A percentile compares a stretch with the other conserved stretches of the same genome.
These are phyloP conservation scores for Xylaria polymorpha DNA, from an alignment of 2,329 filamentous ascomycete species.

Conservation along the genomic window DNA sequence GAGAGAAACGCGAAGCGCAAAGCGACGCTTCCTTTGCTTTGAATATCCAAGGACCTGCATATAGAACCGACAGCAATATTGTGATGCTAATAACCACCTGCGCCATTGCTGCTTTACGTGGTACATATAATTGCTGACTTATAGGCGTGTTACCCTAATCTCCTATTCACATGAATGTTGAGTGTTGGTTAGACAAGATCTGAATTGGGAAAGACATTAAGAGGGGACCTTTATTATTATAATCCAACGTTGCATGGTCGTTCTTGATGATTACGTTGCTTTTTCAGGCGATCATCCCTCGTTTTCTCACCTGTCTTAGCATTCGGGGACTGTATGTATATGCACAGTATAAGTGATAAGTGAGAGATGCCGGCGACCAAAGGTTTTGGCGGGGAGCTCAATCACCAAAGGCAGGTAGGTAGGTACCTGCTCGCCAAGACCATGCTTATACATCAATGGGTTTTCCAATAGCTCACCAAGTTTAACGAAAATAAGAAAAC, in stretches of 20 bases:
- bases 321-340: neutral
- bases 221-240: neutral
- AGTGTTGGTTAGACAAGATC: neutral
- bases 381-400: neutral
- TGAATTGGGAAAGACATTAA: neutral
- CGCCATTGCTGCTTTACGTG: neutral
- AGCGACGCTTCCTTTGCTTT: conserved; percentile 14
- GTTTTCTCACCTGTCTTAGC: neutral
- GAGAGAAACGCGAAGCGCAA: conserved; percentile 12
- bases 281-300: neutral
- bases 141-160: neutral
- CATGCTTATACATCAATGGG: neutral
- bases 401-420: neutral
- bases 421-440: conserved; percentile 4
- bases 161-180: neutral
- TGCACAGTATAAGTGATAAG: neutral
- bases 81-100: conserved; percentile 4
- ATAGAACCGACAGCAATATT: conserved; percentile 31
- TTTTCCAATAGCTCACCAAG: neutral
- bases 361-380: neutral
- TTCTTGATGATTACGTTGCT: neutral
- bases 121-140: neutral
- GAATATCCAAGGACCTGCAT: conserved; percentile 31
- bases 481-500: neutral
- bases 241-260: neutral